Conservation (phyloP, 768 basidiomycete genomes). For the Boletus huronensis region DNA sequence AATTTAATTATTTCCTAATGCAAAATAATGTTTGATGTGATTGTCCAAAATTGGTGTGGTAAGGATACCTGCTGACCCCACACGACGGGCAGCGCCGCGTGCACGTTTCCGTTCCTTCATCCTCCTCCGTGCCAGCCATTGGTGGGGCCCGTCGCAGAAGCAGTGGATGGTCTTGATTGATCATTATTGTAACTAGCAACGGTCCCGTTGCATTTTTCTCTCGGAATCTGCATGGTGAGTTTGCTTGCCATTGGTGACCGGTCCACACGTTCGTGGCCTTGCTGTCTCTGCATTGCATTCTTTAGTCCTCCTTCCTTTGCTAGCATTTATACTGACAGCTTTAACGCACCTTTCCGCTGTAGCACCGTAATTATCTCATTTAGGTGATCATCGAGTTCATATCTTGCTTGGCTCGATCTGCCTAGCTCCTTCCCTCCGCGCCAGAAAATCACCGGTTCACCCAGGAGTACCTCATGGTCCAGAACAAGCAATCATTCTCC, state of each 20-base stretch:
- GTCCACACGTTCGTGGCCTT: slow-evolving; percentile 23
- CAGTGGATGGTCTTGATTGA: slow-evolving; percentile 28
- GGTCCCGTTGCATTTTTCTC: slow-evolving; percentile 8
- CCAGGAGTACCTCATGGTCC: slow-evolving; percentile 28
- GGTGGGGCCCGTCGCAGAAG: slow-evolving; percentile 6
- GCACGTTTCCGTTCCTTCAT: slow-evolving; percentile 15
- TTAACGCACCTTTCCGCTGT: slow-evolving; percentile 14
- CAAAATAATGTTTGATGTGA: slow-evolving; percentile 9
- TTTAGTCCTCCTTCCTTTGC: slow-evolving; percentile 10
- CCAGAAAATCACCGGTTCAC: slow-evolving; percentile 19
- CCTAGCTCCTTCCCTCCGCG: slow-evolving; percentile 12
- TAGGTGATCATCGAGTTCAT: slow-evolving; percentile 28
- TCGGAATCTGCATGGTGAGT: slow-evolving; percentile 27
- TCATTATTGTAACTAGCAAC: slow-evolving; percentile 9
- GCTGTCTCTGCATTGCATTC: slow-evolving; percentile 24
- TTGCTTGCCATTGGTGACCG: not conserved
- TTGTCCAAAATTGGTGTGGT: slow-evolving; percentile 7
- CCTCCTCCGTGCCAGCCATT: slow-evolving; percentile 2
- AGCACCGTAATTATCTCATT: slow-evolving; percentile 31
- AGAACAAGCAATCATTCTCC: slow-evolving; percentile 37
- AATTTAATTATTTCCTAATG: slow-evolving; percentile 1
- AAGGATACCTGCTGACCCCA: slow-evolving; percentile 1
- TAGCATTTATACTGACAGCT: slow-evolving; percentile 15
- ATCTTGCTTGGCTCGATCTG: slow-evolving; percentile 24
- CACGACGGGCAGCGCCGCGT: slow-evolving; percentile 19